Conservation (phyloP, 495 filamentous ascomycete species). For the Aspergillus egyptiacus region DNA sequence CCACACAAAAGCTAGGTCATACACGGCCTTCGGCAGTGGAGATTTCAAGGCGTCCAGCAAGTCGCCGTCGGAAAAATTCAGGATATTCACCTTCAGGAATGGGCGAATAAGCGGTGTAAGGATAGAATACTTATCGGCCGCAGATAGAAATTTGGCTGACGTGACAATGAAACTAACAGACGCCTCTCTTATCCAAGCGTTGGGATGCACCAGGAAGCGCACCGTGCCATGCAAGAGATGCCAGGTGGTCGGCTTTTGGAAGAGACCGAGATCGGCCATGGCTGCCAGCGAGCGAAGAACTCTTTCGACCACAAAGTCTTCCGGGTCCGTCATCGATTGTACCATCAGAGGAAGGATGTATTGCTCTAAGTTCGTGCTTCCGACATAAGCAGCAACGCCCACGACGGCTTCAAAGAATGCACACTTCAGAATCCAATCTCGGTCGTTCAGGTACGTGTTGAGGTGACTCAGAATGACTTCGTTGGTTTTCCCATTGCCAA, state of each 20-base stretch:
- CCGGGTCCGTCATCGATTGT: slow-evolving; percentile 90
- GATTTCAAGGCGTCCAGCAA: slow-evolving; percentile 80
- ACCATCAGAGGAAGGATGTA: slow-evolving; percentile 96
- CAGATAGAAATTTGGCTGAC: slow-evolving; percentile 68
- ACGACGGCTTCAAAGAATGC: slow-evolving; percentile 96
- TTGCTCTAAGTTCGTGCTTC: slow-evolving; percentile 81
- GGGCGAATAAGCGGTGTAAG: slow-evolving; percentile 71
- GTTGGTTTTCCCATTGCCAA: slow-evolving; percentile 80
- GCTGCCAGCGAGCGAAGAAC: slow-evolving; percentile 84
- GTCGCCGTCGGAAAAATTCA: slow-evolving; percentile 60
- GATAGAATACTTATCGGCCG: slow-evolving; percentile 77
- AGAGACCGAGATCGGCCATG: slow-evolving; percentile 80
- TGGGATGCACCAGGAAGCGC: slow-evolving; percentile 88
- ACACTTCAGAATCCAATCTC: slow-evolving; percentile 93
- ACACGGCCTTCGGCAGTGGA: slow-evolving; percentile 69
- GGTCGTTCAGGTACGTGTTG: slow-evolving; percentile 96
- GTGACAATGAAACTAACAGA: slow-evolving; percentile 75
- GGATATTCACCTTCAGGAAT: slow-evolving; percentile 67
- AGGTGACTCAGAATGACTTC: slow-evolving; percentile 92
- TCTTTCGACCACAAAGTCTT: slow-evolving; percentile 90
- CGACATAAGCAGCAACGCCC: slow-evolving; percentile 85
- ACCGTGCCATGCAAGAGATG: slow-evolving; percentile 75
- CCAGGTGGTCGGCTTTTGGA: slow-evolving; percentile 79
- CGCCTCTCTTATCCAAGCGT: slow-evolving; percentile 89
- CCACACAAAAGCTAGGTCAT: slow-evolving; percentile 84